Evolutionary conservation across 108 stramenopile genomes (phyloP), one percentile per base, ranked within the genome.

Genomic region (Cyclotella choctawhatcheeana): DNA sequence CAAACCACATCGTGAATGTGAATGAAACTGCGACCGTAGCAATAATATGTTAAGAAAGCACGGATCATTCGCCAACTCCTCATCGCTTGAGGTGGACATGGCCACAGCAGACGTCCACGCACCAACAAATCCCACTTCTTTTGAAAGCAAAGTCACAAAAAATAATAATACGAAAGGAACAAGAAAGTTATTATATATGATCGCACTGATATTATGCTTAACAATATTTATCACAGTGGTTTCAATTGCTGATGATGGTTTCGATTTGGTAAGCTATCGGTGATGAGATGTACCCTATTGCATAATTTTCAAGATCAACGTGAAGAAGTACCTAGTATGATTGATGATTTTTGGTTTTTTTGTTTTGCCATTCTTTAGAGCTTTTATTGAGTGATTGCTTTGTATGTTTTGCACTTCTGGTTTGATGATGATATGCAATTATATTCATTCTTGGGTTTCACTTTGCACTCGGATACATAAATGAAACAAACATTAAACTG

Each of bases 11-110:
- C 37, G 12, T 40, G 37, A 40, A 40, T 40, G 37, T 8, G 12
- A 8, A 8, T 40, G 37, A 40, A 40, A 8, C 37, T 40, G 12
- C 37, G 37, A n/a, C 8, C 12, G 18, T 4, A 40, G 37, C 12
- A 6, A n/a, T n/a, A 56, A 17, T 10, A 60, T 60, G 59, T 29
- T 60, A 40, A 60, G 59, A 60, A 60, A 58, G 30, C 29, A 29
- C 30, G 32, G 13, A 33, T 58, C 59, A 24, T 21, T 6, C 12
- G 6, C 37, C 37, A 40, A 40, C 8, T 12, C 35, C 6, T 30
- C 5, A 3, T 21, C 20, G 18, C 10, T 40, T 0, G 59, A 60
- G 25, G 29, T 60, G 20, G 59, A 60, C 8, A 40, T 60, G 59
- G 35, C 59, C 12, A 24, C 59, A 1, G 22, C 37, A n/a, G 33